Conservation (phyloP, 2,329 filamentous ascomycete genomes). For the Fusarium solani-melongenae region DNA sequence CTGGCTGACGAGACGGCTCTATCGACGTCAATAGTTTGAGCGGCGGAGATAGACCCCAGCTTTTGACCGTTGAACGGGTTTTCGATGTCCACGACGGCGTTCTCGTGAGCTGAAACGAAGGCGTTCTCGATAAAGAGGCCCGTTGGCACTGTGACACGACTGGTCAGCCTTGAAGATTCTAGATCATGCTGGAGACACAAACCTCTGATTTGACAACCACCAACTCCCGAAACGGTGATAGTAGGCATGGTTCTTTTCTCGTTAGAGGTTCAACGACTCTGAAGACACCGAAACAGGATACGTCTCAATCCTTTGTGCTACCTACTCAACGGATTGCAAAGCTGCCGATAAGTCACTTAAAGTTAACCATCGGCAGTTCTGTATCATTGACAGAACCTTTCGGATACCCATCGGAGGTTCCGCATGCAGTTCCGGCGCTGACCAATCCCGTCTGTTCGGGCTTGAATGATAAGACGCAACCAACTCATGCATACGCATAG, state of each 20-base stretch:
- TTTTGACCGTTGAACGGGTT: slow-evolving; percentile 16
- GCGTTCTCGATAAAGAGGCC: slow-evolving; percentile 28
- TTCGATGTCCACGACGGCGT: neutral
- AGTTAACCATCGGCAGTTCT: neutral
- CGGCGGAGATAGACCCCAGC: slow-evolving; percentile 7
- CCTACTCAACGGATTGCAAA: neutral
- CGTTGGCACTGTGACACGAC: slow-evolving; percentile 7
- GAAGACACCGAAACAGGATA: neutral
- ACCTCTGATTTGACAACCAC: neutral
- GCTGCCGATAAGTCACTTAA: neutral
- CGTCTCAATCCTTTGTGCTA: neutral
- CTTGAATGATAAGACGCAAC: neutral
- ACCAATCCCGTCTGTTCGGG: neutral
- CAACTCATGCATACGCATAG: neutral
- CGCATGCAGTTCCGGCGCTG: neutral
- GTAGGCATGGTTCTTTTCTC: neutral
- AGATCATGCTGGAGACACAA: neutral
- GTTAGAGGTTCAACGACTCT: neutral
- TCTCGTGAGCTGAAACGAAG: slow-evolving; percentile 2
- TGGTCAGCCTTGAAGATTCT: neutral
- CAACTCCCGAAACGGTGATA: neutral
- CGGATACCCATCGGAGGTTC: neutral
- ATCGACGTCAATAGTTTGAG: slow-evolving; percentile 64
- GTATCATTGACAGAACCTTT: neutral
- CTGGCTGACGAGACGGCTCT: slow-evolving; percentile 82